These are phyloP conservation scores for Lactarius sp. DNA, from an alignment of 768 basidiomycete species.

Conservation along the genomic window DNA sequence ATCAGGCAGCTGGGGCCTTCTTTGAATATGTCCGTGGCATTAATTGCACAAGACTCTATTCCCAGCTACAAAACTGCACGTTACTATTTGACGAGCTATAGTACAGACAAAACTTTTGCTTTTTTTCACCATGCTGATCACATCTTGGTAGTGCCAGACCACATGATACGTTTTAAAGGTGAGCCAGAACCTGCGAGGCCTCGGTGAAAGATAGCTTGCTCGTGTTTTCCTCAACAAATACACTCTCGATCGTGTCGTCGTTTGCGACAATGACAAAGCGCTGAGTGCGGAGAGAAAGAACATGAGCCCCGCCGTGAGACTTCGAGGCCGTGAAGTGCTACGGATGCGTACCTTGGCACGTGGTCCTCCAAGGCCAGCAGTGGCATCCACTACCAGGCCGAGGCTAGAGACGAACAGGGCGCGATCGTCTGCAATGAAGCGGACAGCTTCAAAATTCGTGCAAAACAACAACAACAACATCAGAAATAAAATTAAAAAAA, in stretches of 20 bases:
- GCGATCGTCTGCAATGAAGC: conserved; percentile 52
- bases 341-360: conserved; percentile 45
- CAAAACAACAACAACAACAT: not conserved
- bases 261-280: conserved; percentile 66
- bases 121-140: not conserved
- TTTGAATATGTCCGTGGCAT: not conserved
- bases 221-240: conserved; percentile 43
- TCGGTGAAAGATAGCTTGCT: conserved; percentile 38
- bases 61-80: conserved; percentile 21
- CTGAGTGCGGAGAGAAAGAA: conserved; percentile 26
- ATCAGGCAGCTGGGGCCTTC: too few species aligned
- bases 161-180: conserved; percentile 22
- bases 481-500: not conserved
- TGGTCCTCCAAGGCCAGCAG: conserved; percentile 55
- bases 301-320: not conserved
- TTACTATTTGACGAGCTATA: conserved; percentile 6
- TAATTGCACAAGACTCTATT: not conserved
- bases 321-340: not conserved
- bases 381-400: conserved; percentile 45
- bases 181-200: conserved; percentile 40
- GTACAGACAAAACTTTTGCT: not conserved
- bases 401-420: conserved; percentile 40
- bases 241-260: conserved; percentile 58
- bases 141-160: not conserved
- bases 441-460: conserved; percentile 29